A percentile compares a stretch with the other conserved stretches of the same genome.
phyloP scores from a whole-genome alignment of 2,329 filamentous ascomycete genomes.

The Penicillium palitans region DNA sequence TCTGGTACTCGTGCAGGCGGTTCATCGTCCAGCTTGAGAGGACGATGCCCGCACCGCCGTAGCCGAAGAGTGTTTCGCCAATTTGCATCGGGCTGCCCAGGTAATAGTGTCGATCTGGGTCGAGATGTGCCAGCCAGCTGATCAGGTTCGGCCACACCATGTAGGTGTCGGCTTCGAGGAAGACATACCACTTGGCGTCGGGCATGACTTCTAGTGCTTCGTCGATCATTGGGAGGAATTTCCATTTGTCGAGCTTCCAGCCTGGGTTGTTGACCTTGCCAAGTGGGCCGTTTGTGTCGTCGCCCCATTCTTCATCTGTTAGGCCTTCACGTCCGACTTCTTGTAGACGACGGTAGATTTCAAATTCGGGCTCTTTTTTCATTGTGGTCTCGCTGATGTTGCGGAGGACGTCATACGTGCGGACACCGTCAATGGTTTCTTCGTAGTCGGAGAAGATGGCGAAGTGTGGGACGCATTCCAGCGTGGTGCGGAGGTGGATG shows the following conservation, averaged over 20 bases:
- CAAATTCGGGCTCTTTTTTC: constrained; percentile 45
- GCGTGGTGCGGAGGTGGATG: constrained; percentile 30
- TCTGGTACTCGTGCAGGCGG: constrained; percentile 38
- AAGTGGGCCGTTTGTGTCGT: constrained; percentile 35
- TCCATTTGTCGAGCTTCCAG: constrained; percentile 58
- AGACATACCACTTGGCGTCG: constrained; percentile 57
- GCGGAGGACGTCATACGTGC: constrained; percentile 27
- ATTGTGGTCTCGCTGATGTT: constrained; percentile 25
- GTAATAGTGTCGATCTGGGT: constrained; percentile 50
- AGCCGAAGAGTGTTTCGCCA: constrained; percentile 49
- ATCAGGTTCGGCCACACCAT: constrained; percentile 54
- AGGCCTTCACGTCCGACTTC: constrained; percentile 44
- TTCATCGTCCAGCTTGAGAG: constrained; percentile 51
- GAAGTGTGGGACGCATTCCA: constrained; percentile 32
- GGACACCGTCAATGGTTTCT: constrained; percentile 29
- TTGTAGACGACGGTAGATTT: constrained; percentile 50
- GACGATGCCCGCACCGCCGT: constrained; percentile 54
- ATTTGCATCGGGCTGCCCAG: constrained; percentile 56
- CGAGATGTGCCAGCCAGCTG: constrained; percentile 52
- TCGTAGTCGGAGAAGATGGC: constrained; percentile 34
- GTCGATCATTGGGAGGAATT: constrained; percentile 56
- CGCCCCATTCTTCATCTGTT: constrained; percentile 28
- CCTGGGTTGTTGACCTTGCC: constrained; percentile 47
- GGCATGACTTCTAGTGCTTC: constrained; percentile 46
- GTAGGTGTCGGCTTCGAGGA: constrained; percentile 60